Percentiles rank a stretch among this genome's conserved stretches.
Conservation (phyloP, 2,329 filamentous ascomycete species). For the Diaporthe nobilis region DNA sequence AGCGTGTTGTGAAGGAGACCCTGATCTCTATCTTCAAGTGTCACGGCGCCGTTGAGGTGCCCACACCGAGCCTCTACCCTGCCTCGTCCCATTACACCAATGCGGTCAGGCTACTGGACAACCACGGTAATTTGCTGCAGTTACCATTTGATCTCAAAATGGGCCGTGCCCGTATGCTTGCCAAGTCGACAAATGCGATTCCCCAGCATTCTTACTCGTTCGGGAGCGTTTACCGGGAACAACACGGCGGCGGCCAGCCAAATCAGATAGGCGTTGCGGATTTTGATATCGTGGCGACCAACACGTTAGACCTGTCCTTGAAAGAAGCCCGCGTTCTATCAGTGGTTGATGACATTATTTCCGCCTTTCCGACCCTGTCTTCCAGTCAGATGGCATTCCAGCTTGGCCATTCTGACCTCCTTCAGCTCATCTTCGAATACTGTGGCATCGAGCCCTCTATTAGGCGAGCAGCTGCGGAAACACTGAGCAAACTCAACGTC, state of each 20-base stretch:
- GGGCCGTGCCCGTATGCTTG: conserved; percentile 87
- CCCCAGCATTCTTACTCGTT: conserved; percentile 88
- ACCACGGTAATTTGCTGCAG: conserved; percentile 89
- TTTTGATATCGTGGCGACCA: conserved; percentile 93
- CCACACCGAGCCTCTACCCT: conserved; percentile 83
- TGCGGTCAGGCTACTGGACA: conserved; percentile 84
- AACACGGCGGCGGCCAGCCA: conserved; percentile 83
- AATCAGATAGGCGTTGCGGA: conserved; percentile 89
- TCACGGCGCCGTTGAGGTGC: conserved; percentile 89
- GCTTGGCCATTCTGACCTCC: conserved; percentile 87
- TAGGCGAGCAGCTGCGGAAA: conserved; percentile 82
- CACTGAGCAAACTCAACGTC: conserved; percentile 89
- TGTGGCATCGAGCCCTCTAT: conserved; percentile 82
- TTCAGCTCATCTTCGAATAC: conserved; percentile 91
- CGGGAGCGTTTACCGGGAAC: conserved; percentile 88
- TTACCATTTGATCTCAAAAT: conserved; percentile 95
- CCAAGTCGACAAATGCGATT: conserved; percentile 74
- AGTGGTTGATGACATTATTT: conserved; percentile 91
- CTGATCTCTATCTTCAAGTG: conserved; percentile 85
- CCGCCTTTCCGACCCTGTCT: conserved; percentile 82
- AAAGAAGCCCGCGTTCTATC: conserved; percentile 97
- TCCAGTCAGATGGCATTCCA: conserved; percentile 87
- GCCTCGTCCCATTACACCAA: conserved; percentile 84
- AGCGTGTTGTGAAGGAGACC: conserved; percentile 80
- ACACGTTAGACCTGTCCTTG: conserved; percentile 84